A percentile compares a stretch with the other conserved stretches of the same genome.
These are phyloP conservation scores for Dorcoceras hygrometricum DNA, from an alignment of 257 asterid genomes.

Conservation along the genomic window DNA sequence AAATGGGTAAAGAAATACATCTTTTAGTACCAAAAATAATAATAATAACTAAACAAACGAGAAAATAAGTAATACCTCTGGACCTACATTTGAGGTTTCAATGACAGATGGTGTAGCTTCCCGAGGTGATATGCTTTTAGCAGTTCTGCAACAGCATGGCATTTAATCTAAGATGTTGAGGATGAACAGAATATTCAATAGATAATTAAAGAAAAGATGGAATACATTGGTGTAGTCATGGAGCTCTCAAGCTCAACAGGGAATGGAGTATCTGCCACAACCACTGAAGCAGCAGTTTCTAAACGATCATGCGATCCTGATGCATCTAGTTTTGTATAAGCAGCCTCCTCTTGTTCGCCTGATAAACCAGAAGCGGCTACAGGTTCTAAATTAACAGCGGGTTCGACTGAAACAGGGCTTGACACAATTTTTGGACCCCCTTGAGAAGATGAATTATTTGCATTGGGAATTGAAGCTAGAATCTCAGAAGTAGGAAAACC, in stretches of 20 bases:
- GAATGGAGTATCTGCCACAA: constrained; percentile 35
- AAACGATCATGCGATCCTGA: constrained; percentile 34
- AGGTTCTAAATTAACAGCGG: constrained; percentile 40
- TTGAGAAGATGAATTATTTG: constrained; percentile 34
- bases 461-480: constrained; percentile 34
- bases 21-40: background rate
- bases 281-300: constrained; percentile 44
- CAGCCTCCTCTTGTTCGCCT: constrained; percentile 40
- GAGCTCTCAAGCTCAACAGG: constrained; percentile 32
- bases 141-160: constrained; percentile 40
- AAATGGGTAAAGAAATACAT: background rate
- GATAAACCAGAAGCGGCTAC: constrained; percentile 42
- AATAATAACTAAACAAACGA: constrained; percentile 12
- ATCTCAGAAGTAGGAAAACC: constrained; percentile 41
- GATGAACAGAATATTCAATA: constrained; percentile 23
- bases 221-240: constrained; percentile 45
- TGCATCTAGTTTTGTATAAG: constrained; percentile 36
- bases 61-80: constrained; percentile 44
- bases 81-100: constrained; percentile 35
- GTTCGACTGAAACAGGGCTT: constrained; percentile 58
- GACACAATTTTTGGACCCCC: constrained; percentile 37
- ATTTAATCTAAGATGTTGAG: constrained; percentile 21
- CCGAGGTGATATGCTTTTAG: constrained; percentile 39
- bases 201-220: constrained; percentile 20
- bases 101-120: constrained; percentile 42